A percentile compares a stretch with the other conserved stretches of the same genome.
phyloP scores from a whole-genome alignment of 257 asterid genomes.

The Agastache rugosa region DNA sequence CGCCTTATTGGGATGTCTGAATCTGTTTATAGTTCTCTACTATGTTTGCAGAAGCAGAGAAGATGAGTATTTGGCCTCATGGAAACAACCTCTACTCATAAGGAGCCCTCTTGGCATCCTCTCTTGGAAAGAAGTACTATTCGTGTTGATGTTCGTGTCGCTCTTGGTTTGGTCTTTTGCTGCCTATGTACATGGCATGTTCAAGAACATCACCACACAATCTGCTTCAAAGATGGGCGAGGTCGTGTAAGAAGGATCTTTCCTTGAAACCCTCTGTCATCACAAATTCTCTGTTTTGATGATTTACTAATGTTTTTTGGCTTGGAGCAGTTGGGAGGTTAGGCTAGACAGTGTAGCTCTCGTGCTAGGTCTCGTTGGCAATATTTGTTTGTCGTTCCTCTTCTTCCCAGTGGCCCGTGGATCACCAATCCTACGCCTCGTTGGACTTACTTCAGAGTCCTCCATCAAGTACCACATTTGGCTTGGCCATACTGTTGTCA shows the following conservation, averaged over 20 bases:
- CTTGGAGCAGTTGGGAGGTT: conserved; percentile 49
- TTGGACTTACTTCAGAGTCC: conserved; percentile 53
- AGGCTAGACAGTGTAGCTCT: conserved; percentile 52
- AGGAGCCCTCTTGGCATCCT: conserved; percentile 55
- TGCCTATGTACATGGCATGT: conserved; percentile 46
- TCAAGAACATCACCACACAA: conserved; percentile 48
- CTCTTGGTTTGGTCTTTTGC: conserved; percentile 54
- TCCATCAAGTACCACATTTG: conserved; percentile 49
- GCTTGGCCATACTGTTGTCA: conserved; percentile 48
- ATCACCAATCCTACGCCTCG: conserved; percentile 44
- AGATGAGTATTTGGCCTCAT: conserved; percentile 22
- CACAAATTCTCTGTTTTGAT: neutral
- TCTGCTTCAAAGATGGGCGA: conserved; percentile 45
- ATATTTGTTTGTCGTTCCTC: conserved; percentile 50
- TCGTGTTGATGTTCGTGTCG: conserved; percentile 37
- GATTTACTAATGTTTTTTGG: neutral
- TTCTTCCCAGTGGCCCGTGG: conserved; percentile 53
- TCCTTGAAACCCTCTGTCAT: neutral
- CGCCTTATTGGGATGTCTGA: too few relatives aligned
- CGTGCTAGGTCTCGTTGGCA: conserved; percentile 51
- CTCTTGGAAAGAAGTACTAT: conserved; percentile 41
- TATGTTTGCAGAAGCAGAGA: conserved; percentile 32
- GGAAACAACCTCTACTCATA: conserved; percentile 45
- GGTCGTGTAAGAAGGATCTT: conserved; percentile 39
- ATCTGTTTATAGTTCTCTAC: neutral